These are phyloP conservation scores for Cephaloascus albidus DNA, from an alignment of 805 yeast species.

Conservation along the genomic window DNA sequence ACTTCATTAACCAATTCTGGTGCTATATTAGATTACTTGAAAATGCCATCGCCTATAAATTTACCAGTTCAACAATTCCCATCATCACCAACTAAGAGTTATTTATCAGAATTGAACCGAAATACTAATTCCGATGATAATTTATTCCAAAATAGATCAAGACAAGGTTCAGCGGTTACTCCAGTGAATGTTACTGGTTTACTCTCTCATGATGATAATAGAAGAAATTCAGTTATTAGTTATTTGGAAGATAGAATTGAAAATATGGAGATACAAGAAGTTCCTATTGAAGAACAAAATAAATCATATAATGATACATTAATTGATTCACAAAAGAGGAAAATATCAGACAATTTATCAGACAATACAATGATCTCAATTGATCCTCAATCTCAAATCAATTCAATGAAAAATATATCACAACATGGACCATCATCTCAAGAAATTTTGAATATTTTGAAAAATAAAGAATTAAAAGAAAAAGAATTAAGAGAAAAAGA, in stretches of 20 bases:
- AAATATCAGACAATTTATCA: constrained; percentile 3
- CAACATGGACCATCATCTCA: background rate
- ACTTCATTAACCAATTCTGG: constrained; percentile 13
- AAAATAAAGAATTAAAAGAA: constrained; percentile 1
- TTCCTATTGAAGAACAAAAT: background rate
- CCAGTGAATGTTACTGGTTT: constrained; percentile 35
- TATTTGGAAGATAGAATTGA: constrained; percentile 36
- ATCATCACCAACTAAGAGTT: constrained; percentile 22
- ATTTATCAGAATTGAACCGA: constrained; percentile 6
- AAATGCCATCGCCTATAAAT: constrained; percentile 21
- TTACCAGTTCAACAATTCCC: constrained; percentile 26
- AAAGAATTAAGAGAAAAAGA: constrained; percentile 5
- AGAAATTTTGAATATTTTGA: background rate
- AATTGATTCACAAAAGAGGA: background rate
- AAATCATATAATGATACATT: background rate
- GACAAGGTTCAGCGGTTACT: constrained; percentile 31
- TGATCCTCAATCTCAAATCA: constrained; percentile 7
- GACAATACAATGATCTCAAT: constrained; percentile 20
- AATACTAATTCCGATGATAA: constrained; percentile 6
- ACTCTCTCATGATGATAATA: constrained; percentile 16
- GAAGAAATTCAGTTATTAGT: constrained; percentile 28
- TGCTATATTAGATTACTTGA: constrained; percentile 21
- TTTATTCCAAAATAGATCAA: constrained; percentile 7
- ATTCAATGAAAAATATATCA: constrained; percentile 9
- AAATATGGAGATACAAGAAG: constrained; percentile 15